These are phyloP conservation scores for Aspergillus sp. DNA, from an alignment of 2,329 filamentous ascomycete genomes.

Conservation along the genomic window DNA sequence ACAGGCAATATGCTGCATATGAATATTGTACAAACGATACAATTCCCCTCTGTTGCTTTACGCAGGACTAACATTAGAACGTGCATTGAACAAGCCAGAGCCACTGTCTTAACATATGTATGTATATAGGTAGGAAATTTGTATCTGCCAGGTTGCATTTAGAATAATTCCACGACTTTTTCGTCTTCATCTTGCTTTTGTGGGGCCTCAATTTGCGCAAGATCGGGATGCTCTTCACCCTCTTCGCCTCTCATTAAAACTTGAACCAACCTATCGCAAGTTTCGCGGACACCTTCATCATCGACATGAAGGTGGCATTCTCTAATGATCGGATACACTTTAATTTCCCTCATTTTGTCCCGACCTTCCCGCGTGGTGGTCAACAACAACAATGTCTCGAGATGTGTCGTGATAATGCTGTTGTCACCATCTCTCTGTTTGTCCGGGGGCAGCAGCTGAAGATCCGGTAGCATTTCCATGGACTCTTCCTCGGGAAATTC, in stretches of 20 bases:
- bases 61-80: too few species aligned
- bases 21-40: too few species aligned
- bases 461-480: conserved; percentile 77
- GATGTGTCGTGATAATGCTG: conserved; percentile 73
- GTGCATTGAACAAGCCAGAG: too few species aligned
- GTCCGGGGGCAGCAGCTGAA: conserved; percentile 82
- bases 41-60: too few species aligned
- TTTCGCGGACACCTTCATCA: conserved; percentile 73
- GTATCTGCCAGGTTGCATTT: conserved; percentile 3
- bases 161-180: conserved; percentile 42
- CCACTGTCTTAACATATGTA: too few species aligned
- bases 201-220: conserved; percentile 21
- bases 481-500: conserved; percentile 84
- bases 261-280: conserved; percentile 83
- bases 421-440: conserved; percentile 75
- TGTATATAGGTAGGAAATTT: too few species aligned
- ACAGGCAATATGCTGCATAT: too few species aligned
- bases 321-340: conserved; percentile 82
- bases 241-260: conserved; percentile 77
- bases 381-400: conserved; percentile 80
- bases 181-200: conserved; percentile 42
- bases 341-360: conserved; percentile 65
- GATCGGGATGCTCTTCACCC: conserved; percentile 42
- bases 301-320: conserved; percentile 75
- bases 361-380: conserved; percentile 71